Evolutionary conservation across 805 yeast genomes (phyloP).

Genomic region (Candida lessepsii): DNA sequence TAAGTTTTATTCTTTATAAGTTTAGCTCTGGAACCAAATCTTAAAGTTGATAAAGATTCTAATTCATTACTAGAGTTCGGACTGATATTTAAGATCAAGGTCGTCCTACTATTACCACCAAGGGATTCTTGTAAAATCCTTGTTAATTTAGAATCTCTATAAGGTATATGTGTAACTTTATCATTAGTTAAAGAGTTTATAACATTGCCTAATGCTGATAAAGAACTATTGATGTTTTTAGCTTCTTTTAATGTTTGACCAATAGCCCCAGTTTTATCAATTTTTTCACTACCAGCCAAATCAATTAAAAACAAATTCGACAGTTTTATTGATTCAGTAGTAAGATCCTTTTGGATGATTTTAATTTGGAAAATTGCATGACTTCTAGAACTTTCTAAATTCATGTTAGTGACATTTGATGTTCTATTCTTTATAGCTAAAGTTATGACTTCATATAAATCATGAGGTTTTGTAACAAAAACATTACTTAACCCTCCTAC

Average conservation of each 20-base stretch:
- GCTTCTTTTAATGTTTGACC: slow-evolving; percentile 81
- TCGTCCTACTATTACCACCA: slow-evolving; percentile 87
- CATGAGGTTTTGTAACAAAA: slow-evolving; percentile 56
- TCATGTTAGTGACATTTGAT: slow-evolving; percentile 65
- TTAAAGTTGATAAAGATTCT: slow-evolving; percentile 81
- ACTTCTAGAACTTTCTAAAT: slow-evolving; percentile 70
- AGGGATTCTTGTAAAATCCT: slow-evolving; percentile 73
- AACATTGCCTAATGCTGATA: slow-evolving; percentile 77
- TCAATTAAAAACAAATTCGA: slow-evolving; percentile 76
- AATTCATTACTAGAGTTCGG: slow-evolving; percentile 77
- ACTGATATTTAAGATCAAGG: slow-evolving; percentile 82
- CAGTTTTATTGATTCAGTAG: slow-evolving; percentile 55
- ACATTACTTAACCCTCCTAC: slow-evolving; percentile 68
- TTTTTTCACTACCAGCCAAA: slow-evolving; percentile 84
- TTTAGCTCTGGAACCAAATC: slow-evolving; percentile 85
- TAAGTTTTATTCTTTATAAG: slow-evolving; percentile 69
- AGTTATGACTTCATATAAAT: slow-evolving; percentile 56
- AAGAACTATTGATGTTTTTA: slow-evolving; percentile 75
- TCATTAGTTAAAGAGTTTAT: slow-evolving; percentile 76
- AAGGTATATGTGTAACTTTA: slow-evolving; percentile 73
- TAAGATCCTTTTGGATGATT: slow-evolving; percentile 57
- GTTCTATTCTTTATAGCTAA: slow-evolving; percentile 58
- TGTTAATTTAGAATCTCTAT: slow-evolving; percentile 78
- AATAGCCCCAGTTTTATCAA: slow-evolving; percentile 69
- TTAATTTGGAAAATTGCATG: slow-evolving; percentile 76